Conservation (phyloP, 176 grass and related monocot species). For the Avena atlantica region DNA sequence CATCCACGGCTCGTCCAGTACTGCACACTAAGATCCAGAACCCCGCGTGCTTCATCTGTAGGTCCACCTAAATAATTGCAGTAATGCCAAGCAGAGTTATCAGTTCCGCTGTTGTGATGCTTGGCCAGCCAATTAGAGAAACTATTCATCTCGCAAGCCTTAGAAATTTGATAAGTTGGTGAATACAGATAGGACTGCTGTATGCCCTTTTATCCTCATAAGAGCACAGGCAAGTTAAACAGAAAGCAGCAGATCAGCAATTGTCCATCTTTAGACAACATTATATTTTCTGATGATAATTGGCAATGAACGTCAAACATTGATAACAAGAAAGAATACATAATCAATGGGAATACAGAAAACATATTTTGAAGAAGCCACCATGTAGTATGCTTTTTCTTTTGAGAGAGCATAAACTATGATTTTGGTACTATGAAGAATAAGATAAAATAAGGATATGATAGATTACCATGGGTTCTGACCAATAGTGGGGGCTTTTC, state of each 20-base stretch:
- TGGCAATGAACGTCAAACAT: background rate
- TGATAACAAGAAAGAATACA: background rate
- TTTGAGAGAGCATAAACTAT: background rate
- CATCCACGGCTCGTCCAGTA: slow-evolving; percentile 95
- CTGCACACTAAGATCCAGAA: slow-evolving; percentile 82
- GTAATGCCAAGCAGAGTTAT: background rate
- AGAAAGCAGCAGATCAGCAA: background rate
- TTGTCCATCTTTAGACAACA: background rate
- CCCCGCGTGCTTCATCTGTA: slow-evolving; percentile 72
- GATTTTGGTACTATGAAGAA: background rate
- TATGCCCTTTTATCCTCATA: slow-evolving; percentile 11
- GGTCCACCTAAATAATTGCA: slow-evolving; percentile 70
- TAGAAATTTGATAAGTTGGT: slow-evolving; percentile 14
- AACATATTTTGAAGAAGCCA: background rate
- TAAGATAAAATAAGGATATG: background rate
- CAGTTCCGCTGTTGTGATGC: background rate
- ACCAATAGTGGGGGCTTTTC: slow-evolving; percentile 91
- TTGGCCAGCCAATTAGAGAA: slow-evolving; percentile 15
- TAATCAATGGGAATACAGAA: background rate
- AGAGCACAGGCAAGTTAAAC: background rate
- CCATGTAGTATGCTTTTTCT: background rate
- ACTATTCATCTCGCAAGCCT: slow-evolving; percentile 14
- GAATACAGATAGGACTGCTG: background rate
- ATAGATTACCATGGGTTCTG: slow-evolving; percentile 71
- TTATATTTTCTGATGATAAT: slow-evolving; percentile 12